Conservation (phyloP, 345 rosid genomes). For the Aquilaria yunnanensis region DNA sequence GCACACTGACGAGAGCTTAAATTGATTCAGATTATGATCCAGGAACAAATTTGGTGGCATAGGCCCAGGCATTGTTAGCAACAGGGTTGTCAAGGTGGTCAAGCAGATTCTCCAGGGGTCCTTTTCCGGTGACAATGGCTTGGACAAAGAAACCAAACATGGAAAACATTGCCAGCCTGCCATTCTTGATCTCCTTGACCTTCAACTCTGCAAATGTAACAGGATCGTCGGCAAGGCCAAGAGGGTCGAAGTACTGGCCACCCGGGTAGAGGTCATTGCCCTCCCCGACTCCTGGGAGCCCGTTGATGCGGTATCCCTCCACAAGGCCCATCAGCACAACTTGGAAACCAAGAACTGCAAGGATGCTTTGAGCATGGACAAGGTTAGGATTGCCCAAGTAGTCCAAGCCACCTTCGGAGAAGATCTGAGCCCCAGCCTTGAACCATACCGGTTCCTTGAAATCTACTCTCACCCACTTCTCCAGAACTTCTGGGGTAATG, state of each 20-base stretch:
- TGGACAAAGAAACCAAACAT: conserved; percentile 99
- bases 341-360: conserved; percentile 86
- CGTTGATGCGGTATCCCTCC: conserved; percentile 93
- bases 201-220: conserved; percentile 85
- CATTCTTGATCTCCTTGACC: conserved; percentile 97
- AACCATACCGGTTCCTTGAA: conserved; percentile 99
- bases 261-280: conserved; percentile 94
- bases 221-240: conserved; percentile 88
- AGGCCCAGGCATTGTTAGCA: conserved; percentile 98
- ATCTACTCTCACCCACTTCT: conserved; percentile 74
- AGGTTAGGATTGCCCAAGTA: conserved; percentile 97
- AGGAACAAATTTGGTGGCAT: conserved; percentile 86
- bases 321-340: conserved; percentile 88
- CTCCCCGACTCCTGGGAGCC: conserved; percentile 87
- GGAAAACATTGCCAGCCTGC: conserved; percentile 93
- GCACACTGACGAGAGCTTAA: background rate
- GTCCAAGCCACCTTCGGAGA: conserved; percentile 97
- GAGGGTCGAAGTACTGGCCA: conserved; percentile 85
- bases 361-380: conserved; percentile 96
- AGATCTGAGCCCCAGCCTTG: conserved; percentile 97
- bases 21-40: conserved; percentile 38
- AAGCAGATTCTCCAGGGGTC: conserved; percentile 85
- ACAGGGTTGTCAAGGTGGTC: conserved; percentile 94
- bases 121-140: conserved; percentile 93
- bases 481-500: conserved; percentile 85